A percentile compares a stretch with the other conserved stretches of the same genome.
Evolutionary conservation across 768 basidiomycete genomes (phyloP).

Genomic region (Rubroboletus pulcherrimus): DNA sequence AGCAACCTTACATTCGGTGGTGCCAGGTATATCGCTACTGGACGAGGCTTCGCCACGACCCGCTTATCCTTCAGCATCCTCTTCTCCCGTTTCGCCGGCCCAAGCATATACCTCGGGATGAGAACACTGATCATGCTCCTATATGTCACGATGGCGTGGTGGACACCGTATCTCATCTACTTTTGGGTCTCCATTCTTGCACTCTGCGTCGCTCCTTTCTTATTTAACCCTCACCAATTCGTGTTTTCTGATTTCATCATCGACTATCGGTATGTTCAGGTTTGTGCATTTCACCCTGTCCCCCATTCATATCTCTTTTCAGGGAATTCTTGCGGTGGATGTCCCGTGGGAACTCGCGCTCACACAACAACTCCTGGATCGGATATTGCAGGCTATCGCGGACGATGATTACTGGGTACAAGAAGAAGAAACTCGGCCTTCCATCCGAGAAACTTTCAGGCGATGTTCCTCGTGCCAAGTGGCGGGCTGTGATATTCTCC

Average conservation of each 20-base stretch:
- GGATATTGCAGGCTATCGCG: constrained; percentile 98
- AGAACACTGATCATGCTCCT: constrained; percentile 87
- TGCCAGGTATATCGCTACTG: constrained; percentile 97
- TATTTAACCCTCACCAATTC: constrained; percentile 99
- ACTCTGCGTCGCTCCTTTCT: constrained; percentile 91
- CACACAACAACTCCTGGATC: constrained; percentile 98
- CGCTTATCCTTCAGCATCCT: constrained; percentile 92
- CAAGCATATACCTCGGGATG: constrained; percentile 97
- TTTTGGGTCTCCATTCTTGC: constrained; percentile 96
- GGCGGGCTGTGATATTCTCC: constrained; percentile 85
- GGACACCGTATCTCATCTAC: constrained; percentile 92
- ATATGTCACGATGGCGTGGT: constrained; percentile 88
- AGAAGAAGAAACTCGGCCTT: constrained; percentile 94
- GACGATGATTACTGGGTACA: constrained; percentile 99
- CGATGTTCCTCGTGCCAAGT: constrained; percentile 90
- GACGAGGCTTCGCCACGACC: constrained; percentile 97
- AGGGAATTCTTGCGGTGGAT: constrained; percentile 99
- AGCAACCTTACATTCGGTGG: constrained; percentile 98
- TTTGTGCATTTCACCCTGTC: not conserved
- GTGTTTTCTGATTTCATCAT: constrained; percentile 95
- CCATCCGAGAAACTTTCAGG: constrained; percentile 96
- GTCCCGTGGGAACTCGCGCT: constrained; percentile 96
- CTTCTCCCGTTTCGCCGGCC: constrained; percentile 97
- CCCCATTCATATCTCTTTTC: constrained; percentile 10
- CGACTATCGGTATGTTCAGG: constrained; percentile 70